Evolutionary conservation across 208 protist genomes (phyloP), one percentile per base, ranked within the genome.

Genomic region (Endotrypanum monterogeii): DNA sequence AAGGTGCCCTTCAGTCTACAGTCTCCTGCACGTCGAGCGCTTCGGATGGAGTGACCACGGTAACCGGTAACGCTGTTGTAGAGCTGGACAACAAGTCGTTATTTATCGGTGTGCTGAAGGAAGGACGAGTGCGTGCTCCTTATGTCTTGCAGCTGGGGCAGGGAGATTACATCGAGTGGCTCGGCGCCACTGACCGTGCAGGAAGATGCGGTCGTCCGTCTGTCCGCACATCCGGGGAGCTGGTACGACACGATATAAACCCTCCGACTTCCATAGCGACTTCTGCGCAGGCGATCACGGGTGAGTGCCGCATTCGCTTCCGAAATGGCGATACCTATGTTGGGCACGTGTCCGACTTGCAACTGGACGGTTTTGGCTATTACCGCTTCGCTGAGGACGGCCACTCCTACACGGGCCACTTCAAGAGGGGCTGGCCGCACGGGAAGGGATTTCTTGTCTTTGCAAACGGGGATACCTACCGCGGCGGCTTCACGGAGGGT

Each of bases 321-420:
- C 66, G 60, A 25, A 94, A 92, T 60, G 87, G 80, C 2, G 89
- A 92, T 77, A 74, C 76, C 20, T 95, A 90, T 63, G 80, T 88
- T n/a, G 90, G 90, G 16, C 61, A 80, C 20, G 79, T 91, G 16
- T 28, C 61, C 18, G 35, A 89, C 72, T 91, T 89, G 57, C 62
- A 73, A 56, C 80, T 88, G 35, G 75, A 94, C 70, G 89, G 87
- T 35, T 70, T 73, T n/a, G 89, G 89, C 35, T 80, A 82, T 58
- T 94, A 86, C 74, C 78, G 74, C 67, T 90, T 90, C 67, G 61
- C 73, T 4, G 32, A 61, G 56, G 74, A 81, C 41, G 86, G 83
- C 3, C 71, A 92, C 65, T 84, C 83, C 55, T 94, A 91, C 66
- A 78, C 81, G 16, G 90, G 90, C 5, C 60, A 69, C 14, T 91